Conservation (phyloP, 73 alveolate genomes). For the Paramecium sonneborni region DNA sequence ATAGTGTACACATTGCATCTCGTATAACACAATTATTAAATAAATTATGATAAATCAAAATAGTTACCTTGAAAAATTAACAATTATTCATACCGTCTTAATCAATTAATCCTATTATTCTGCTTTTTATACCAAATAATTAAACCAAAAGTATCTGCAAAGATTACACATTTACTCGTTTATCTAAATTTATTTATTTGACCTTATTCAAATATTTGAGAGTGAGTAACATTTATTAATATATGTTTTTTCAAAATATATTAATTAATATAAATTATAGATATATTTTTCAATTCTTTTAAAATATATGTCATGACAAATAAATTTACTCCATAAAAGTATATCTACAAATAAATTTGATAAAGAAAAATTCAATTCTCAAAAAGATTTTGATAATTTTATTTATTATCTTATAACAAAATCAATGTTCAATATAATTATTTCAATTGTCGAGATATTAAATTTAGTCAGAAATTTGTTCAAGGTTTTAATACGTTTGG, state of each 20-base stretch:
- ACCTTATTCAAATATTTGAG: constrained; percentile 6
- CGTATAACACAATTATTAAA: neutral
- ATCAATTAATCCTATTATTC: constrained; percentile 33
- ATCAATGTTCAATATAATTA: too few relatives aligned
- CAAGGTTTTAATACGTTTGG: too few relatives aligned
- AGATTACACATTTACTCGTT: neutral
- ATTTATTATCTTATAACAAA: too few relatives aligned
- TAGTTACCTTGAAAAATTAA: neutral
- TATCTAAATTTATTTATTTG: neutral
- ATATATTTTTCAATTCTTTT: neutral
- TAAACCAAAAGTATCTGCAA: neutral
- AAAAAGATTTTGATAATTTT: too few relatives aligned
- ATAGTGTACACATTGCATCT: neutral
- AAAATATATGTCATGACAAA: neutral
- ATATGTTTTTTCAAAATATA: neutral
- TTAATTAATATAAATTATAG: neutral
- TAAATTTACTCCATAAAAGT: neutral
- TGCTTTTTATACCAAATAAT: neutral
- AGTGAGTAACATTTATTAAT: neutral
- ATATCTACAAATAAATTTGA: too few relatives aligned
- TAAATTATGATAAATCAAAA: neutral
- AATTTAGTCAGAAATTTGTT: too few relatives aligned
- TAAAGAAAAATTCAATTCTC: too few relatives aligned
- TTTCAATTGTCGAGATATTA: too few relatives aligned
- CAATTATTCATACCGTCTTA: neutral